A percentile compares a stretch with the other conserved stretches of the same genome.
phyloP scores from a whole-genome alignment of 768 basidiomycete species.

The Candolleomyces aberdarensis region DNA sequence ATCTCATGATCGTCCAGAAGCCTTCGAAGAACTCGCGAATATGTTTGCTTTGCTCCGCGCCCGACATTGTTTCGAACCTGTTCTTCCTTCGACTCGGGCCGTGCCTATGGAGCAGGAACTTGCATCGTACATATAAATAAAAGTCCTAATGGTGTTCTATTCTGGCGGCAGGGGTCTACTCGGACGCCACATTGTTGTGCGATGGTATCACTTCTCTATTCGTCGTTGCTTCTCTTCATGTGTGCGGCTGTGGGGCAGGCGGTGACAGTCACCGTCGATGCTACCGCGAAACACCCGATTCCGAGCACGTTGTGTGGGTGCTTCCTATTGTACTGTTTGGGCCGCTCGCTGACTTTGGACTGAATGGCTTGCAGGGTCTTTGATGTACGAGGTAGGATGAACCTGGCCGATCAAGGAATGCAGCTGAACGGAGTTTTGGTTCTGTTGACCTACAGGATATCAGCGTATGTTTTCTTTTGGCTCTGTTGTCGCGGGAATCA shows the following conservation, averaged over 20 bases:
- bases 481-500: not conserved
- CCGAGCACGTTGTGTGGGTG: slow-evolving; percentile 51
- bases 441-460: slow-evolving; percentile 43
- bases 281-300: slow-evolving; percentile 48
- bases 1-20: no score
- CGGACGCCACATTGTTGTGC: no score
- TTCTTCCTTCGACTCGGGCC: no score
- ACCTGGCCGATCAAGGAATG: not conserved
- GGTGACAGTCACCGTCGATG: slow-evolving; percentile 38
- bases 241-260: slow-evolving; percentile 4
- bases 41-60: no score
- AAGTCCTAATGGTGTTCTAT: no score
- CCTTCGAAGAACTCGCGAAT: no score
- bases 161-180: no score
- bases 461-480: slow-evolving; percentile 38
- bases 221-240: not conserved
- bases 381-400: slow-evolving; percentile 55
- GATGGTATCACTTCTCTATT: not conserved
- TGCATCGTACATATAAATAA: no score
- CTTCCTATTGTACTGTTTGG: not conserved
- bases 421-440: not conserved
- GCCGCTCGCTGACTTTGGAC: not conserved
- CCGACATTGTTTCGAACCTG: no score
- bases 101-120: no score
- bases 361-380: slow-evolving; percentile 17